A percentile compares a stretch with the other conserved stretches of the same genome.
Conservation (phyloP, 768 basidiomycete species). For the Amanita molliuscula region DNA sequence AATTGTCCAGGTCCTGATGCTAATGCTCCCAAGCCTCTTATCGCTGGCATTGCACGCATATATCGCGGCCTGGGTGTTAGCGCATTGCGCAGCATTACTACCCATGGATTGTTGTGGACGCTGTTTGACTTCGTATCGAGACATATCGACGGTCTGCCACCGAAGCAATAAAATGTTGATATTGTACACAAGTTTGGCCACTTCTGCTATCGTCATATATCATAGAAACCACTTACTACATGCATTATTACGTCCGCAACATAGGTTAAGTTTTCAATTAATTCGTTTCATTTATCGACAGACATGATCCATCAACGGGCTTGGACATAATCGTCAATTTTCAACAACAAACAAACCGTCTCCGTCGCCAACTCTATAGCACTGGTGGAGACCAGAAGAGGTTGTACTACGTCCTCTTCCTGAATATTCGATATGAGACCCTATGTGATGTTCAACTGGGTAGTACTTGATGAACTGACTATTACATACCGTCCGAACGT, state of each 20-base stretch:
- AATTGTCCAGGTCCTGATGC: conserved; percentile 61
- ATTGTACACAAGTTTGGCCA: neutral
- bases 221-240: conserved; percentile 2
- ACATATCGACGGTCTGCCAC: conserved; percentile 55
- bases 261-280: neutral
- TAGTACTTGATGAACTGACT: neutral
- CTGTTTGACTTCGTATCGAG: conserved; percentile 74
- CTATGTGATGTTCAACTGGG: conserved; percentile 25
- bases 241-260: conserved; percentile 4
- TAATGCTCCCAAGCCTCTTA: conserved; percentile 60
- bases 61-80: conserved; percentile 95
- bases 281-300: neutral
- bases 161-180: neutral
- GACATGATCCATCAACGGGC: conserved; percentile 34
- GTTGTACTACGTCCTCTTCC: conserved; percentile 97
- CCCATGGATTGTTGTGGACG: conserved; percentile 91
- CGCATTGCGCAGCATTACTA: conserved; percentile 84
- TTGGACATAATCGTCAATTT: conserved; percentile 93
- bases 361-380: conserved; percentile 94
- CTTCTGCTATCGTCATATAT: neutral
- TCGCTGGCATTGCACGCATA: conserved; percentile 71
- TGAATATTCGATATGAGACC: conserved; percentile 95
- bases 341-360: conserved; percentile 91
- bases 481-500: conserved; percentile 80
- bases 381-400: conserved; percentile 88